phyloP scores from a whole-genome alignment of 768 basidiomycete genomes.

The Coprinopsis sp. region DNA sequence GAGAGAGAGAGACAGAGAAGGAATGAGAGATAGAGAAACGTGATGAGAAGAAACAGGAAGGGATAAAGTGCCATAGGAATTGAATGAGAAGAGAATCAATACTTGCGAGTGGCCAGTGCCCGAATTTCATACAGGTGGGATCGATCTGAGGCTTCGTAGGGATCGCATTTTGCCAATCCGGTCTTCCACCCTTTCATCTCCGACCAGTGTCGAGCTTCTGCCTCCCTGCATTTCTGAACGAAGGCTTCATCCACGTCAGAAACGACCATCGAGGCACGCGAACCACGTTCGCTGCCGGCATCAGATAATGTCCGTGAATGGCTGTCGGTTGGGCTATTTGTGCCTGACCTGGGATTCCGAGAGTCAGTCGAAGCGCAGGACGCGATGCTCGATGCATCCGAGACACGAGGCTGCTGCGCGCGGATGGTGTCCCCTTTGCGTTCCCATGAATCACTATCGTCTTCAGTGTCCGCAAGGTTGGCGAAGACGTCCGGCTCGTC shows the following conservation, averaged over 20 bases:
- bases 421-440: conserved; percentile 78
- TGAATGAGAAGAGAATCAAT: conserved; percentile 37
- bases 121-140: conserved; percentile 77
- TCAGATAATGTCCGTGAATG: conserved; percentile 68
- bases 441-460: conserved; percentile 69
- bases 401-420: conserved; percentile 27
- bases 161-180: conserved; percentile 30
- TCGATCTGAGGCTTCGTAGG: conserved; percentile 48
- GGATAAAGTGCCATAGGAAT: conserved; percentile 18
- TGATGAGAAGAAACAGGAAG: conserved; percentile 22
- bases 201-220: conserved; percentile 75
- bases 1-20: conserved; percentile 7
- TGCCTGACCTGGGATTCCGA: conserved; percentile 25
- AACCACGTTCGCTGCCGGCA: conserved; percentile 74
- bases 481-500: conserved; percentile 97
- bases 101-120: conserved; percentile 80
- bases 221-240: conserved; percentile 62
- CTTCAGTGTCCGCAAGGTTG: conserved; percentile 87
- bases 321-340: conserved; percentile 58
- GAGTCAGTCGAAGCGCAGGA: conserved; percentile 25
- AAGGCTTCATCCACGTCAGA: conserved; percentile 76
- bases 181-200: conserved; percentile 84
- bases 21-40: conserved; percentile 18
- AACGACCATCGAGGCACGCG: conserved; percentile 68
- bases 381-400: conserved; percentile 27